Evolutionary conservation across 2,329 filamentous ascomycete species (phyloP).

Genomic region (Sporothrix inflata): DNA sequence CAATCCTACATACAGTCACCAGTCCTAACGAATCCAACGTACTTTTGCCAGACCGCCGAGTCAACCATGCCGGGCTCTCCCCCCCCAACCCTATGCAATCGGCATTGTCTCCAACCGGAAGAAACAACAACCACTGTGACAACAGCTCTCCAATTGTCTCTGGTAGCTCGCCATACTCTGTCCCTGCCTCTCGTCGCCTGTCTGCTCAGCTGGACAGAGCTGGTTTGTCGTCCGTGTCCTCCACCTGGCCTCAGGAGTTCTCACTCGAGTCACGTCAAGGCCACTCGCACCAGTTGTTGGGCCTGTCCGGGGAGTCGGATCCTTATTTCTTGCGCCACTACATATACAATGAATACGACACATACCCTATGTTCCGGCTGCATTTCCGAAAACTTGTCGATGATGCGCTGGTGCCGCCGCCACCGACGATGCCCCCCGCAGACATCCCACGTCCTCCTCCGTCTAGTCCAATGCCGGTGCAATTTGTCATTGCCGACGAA

Average conservation of each 20-base stretch:
- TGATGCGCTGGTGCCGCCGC: constrained; percentile 25
- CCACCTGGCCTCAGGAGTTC: constrained; percentile 31
- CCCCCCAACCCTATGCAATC: too few species aligned
- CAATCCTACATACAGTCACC: too few species aligned
- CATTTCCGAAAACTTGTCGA: constrained; percentile 35
- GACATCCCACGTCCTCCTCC: not conserved
- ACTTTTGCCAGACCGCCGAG: not conserved
- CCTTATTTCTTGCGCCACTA: constrained; percentile 37
- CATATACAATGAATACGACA: constrained; percentile 34
- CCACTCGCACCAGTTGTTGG: constrained; percentile 36
- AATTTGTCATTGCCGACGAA: constrained; percentile 36
- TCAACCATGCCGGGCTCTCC: too few species aligned
- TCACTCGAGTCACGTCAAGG: constrained; percentile 33
- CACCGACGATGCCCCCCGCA: not conserved
- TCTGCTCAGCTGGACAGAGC: too few species aligned
- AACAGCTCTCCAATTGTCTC: too few species aligned
- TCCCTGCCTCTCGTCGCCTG: not conserved
- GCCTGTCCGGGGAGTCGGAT: constrained; percentile 37
- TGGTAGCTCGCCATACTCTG: too few species aligned
- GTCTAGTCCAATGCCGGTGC: constrained; percentile 32
- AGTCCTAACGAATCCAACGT: too few species aligned
- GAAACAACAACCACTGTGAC: too few species aligned
- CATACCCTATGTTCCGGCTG: constrained; percentile 37
- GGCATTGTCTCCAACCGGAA: too few species aligned
- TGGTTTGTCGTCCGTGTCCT: too few species aligned